Conservation (phyloP, 495 filamentous ascomycete species). For the Echria macrotheca region DNA sequence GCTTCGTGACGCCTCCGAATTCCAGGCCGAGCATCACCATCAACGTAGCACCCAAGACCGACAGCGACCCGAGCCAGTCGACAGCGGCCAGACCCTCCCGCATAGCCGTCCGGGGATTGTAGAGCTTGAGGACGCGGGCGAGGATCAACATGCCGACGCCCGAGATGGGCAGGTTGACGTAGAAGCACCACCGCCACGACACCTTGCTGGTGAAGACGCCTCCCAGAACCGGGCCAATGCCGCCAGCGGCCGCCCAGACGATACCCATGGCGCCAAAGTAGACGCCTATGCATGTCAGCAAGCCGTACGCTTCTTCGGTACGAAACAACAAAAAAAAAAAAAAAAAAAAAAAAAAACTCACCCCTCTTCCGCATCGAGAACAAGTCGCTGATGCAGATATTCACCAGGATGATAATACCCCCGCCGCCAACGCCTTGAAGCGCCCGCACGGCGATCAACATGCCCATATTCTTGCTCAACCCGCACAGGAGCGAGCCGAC, state of each 20-base stretch:
- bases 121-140: conserved; percentile 64
- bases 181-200: conserved; percentile 65
- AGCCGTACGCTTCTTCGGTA: background rate
- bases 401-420: conserved; percentile 72
- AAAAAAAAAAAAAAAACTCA: too few relatives aligned
- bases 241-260: conserved; percentile 49
- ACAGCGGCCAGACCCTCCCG: conserved; percentile 64
- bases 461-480: conserved; percentile 59
- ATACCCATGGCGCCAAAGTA: conserved; percentile 48
- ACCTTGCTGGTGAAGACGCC: conserved; percentile 54
- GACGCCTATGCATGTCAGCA: conserved; percentile 46
- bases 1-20: conserved; percentile 67
- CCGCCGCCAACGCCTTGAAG: conserved; percentile 84
- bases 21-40: conserved; percentile 80
- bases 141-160: conserved; percentile 62
- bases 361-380: conserved; percentile 65
- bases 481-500: conserved; percentile 69
- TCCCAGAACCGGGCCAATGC: conserved; percentile 57
- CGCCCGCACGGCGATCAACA: conserved; percentile 70
- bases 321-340: too few relatives aligned
- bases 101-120: conserved; percentile 70
- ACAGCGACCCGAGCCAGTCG: conserved; percentile 67
- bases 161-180: conserved; percentile 75
- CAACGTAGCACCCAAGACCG: conserved; percentile 69
- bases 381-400: conserved; percentile 76